Percentiles rank a stretch among this genome's conserved stretches.
Evolutionary conservation across 345 rosid genomes (phyloP).

Genomic region (Sisymbrium irio): DNA sequence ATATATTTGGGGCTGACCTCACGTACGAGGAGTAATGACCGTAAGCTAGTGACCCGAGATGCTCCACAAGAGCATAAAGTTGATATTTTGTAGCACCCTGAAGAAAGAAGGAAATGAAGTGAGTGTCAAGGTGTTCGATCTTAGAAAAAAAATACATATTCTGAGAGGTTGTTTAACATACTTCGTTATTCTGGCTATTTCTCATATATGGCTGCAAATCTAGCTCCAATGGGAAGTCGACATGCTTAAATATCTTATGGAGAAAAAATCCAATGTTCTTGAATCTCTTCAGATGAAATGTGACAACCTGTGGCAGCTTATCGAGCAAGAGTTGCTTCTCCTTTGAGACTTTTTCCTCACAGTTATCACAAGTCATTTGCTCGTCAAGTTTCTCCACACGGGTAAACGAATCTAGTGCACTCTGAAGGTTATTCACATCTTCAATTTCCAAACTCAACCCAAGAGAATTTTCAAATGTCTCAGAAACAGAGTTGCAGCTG

Average conservation of each 20-base stretch:
- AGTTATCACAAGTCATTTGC: conserved; percentile 57
- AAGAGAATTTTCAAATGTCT: conserved; percentile 55
- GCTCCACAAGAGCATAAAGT: conserved; percentile 79
- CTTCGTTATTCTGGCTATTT: conserved; percentile 32
- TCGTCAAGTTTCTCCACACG: conserved; percentile 75
- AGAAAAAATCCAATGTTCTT: conserved; percentile 60
- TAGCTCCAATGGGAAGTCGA: conserved; percentile 74
- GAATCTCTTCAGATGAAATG: conserved; percentile 88
- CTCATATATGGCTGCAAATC: conserved; percentile 68
- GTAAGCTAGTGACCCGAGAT: conserved; percentile 54
- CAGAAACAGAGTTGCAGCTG: conserved; percentile 57
- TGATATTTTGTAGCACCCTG: conserved; percentile 59
- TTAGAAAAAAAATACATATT: not conserved
- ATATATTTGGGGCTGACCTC: conserved; percentile 61
- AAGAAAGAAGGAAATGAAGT: not conserved
- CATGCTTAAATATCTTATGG: conserved; percentile 73
- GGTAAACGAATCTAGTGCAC: conserved; percentile 74
- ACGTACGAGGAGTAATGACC: conserved; percentile 77
- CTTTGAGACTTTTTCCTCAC: conserved; percentile 59
- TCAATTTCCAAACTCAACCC: conserved; percentile 83
- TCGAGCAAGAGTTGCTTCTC: conserved; percentile 83
- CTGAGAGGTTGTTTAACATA: conserved; percentile 34
- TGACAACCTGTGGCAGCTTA: conserved; percentile 59
- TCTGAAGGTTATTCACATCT: conserved; percentile 48
- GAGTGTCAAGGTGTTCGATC: not conserved